Evolutionary conservation across 2,329 filamentous ascomycete species (phyloP).

Genomic region (Calonectria henricotiae): DNA sequence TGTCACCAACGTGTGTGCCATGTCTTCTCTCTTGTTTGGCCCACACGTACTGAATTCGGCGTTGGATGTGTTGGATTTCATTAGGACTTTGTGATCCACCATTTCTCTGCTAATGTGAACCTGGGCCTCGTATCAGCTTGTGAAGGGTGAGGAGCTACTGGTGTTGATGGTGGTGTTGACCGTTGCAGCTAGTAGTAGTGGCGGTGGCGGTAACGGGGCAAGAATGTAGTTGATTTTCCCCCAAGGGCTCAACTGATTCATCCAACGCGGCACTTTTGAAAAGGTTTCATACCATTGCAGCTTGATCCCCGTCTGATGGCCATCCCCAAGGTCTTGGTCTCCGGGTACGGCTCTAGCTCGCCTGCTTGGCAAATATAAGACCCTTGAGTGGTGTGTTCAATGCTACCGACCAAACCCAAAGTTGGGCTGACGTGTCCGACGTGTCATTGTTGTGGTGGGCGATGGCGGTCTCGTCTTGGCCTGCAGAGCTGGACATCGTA

Average conservation of each 20-base stretch:
- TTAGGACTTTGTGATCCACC: conserved; percentile 3
- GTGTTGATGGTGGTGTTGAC: conserved; percentile 1
- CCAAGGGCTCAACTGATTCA: conserved; percentile 1
- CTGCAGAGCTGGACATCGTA: conserved; percentile 29
- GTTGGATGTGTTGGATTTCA: not conserved
- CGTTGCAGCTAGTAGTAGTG: not conserved
- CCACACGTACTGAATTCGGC: conserved; percentile 14
- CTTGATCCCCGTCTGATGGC: not conserved
- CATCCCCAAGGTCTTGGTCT: not conserved
- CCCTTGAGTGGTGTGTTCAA: conserved; percentile 14
- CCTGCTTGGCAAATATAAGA: conserved; percentile 16
- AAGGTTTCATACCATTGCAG: not conserved
- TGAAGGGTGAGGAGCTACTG: conserved; percentile 2
- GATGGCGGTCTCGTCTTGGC: conserved; percentile 26
- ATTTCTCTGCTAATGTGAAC: conserved; percentile 15
- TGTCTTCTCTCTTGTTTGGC: not conserved
- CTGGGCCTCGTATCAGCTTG: conserved; percentile 26
- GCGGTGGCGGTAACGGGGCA: not conserved
- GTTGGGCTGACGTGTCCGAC: conserved; percentile 44
- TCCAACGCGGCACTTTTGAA: not conserved
- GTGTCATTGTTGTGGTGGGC: conserved; percentile 38
- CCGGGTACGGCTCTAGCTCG: not conserved
- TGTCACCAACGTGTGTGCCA: not conserved
- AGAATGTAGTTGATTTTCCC: not conserved
- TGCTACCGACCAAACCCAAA: conserved; percentile 12